phyloP scores from a whole-genome alignment of 768 basidiomycete genomes.

The Kwoniella mangroviensis region DNA sequence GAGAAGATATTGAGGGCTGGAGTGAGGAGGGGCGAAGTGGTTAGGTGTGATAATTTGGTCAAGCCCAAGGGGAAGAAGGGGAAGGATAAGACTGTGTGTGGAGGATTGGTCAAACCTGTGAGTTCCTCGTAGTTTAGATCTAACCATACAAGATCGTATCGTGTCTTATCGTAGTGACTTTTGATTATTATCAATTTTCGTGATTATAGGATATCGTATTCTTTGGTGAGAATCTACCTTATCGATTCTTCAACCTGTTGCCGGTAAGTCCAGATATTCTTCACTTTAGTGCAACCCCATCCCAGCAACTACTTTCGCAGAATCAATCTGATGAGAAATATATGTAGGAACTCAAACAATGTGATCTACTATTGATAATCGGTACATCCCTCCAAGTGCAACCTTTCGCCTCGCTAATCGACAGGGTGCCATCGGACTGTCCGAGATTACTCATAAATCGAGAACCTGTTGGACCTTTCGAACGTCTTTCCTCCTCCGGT shows the following conservation, averaged over 20 bases:
- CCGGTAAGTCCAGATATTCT: slow-evolving; percentile 40
- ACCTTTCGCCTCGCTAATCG: slow-evolving; percentile 81
- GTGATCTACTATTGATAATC: slow-evolving; percentile 86
- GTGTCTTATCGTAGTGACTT: too few relatives aligned
- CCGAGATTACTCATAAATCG: slow-evolving; percentile 90
- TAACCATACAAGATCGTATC: too few relatives aligned
- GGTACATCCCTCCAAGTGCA: slow-evolving; percentile 75
- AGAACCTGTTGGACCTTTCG: slow-evolving; percentile 69
- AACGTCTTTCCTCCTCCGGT: not conserved
- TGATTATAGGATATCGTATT: slow-evolving; percentile 72
- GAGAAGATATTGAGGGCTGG: slow-evolving; percentile 69
- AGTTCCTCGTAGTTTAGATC: not conserved
- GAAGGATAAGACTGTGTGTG: slow-evolving; percentile 59
- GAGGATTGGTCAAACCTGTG: slow-evolving; percentile 80
- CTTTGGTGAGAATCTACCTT: slow-evolving; percentile 76
- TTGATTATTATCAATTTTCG: not conserved
- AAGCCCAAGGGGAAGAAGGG: slow-evolving; percentile 17
- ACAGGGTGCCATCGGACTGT: slow-evolving; percentile 64
- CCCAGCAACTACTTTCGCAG: too few relatives aligned
- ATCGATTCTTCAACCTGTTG: slow-evolving; percentile 67
- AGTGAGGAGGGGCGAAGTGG: slow-evolving; percentile 68
- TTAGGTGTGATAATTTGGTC: slow-evolving; percentile 65
- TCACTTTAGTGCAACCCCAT: too few relatives aligned
- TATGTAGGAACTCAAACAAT: slow-evolving; percentile 62
- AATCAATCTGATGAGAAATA: not conserved